Conservation (phyloP, 2,329 filamentous ascomycete genomes). For the Aspergillus sp. region DNA sequence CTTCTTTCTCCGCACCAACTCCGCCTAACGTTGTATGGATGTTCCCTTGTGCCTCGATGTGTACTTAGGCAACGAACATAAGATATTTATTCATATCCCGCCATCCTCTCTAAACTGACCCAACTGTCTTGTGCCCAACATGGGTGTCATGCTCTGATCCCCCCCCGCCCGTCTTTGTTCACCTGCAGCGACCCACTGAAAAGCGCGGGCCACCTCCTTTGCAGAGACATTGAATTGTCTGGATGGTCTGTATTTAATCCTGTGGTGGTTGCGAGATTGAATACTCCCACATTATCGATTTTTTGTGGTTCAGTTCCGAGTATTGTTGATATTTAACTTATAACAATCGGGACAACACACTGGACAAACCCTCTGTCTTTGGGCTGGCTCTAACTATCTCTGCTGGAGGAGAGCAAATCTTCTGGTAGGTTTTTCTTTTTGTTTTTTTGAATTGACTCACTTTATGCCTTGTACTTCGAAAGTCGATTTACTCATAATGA, state of each 20-base stretch:
- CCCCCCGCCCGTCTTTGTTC: not conserved
- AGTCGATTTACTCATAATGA: not conserved
- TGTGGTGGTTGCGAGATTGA: conserved; percentile 7
- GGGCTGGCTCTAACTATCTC: not conserved
- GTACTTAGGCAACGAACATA: not conserved
- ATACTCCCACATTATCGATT: not conserved
- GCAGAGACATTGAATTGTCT: conserved; percentile 9
- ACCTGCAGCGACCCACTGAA: conserved; percentile 4
- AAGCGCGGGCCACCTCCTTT: conserved; percentile 1
- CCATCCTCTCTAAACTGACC: too few species aligned
- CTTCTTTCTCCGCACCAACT: conserved; percentile 1
- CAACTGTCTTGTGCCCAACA: not conserved
- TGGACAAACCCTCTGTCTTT: not conserved
- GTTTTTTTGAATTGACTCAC: not conserved
- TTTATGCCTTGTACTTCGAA: not conserved
- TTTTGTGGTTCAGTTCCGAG: not conserved
- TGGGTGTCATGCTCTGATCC: conserved; percentile 2
- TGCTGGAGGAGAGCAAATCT: not conserved
- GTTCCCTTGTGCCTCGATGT: not conserved
- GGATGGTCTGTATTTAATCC: conserved; percentile 1
- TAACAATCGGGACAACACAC: not conserved
- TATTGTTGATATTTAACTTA: not conserved
- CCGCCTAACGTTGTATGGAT: not conserved
- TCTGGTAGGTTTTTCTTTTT: not conserved
- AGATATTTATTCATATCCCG: not conserved